Percentiles rank a stretch among this genome's conserved stretches.
These are phyloP conservation scores for Neltuma alba DNA, from an alignment of 306 rosid genomes.

Conservation along the genomic window DNA sequence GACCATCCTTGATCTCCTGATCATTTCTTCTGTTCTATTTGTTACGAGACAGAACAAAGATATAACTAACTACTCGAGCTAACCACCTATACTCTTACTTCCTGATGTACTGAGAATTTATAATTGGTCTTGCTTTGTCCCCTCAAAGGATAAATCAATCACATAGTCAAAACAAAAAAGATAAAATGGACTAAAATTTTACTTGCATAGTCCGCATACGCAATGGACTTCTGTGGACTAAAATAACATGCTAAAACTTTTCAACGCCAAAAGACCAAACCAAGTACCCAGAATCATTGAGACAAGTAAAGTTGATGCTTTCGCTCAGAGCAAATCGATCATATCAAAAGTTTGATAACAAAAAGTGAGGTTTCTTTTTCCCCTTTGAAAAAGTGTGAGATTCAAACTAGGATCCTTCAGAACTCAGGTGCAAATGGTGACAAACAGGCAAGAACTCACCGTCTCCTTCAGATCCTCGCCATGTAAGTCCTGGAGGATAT, in stretches of 20 bases:
- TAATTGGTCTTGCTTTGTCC: constrained; percentile 10
- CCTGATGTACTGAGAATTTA: constrained; percentile 3
- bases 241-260: constrained; percentile 25
- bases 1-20: neutral
- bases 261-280: constrained; percentile 13
- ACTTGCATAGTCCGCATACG: neutral
- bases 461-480: constrained; percentile 96
- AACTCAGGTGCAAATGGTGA: neutral
- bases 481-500: constrained; percentile 96
- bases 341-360: constrained; percentile 13
- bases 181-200: constrained; percentile 20
- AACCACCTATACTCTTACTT: neutral
- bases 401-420: neutral
- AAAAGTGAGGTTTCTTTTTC: neutral
- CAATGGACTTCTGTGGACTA: neutral
- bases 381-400: neutral
- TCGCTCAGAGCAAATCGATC: constrained; percentile 16
- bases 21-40: neutral
- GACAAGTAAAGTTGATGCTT: constrained; percentile 25
- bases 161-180: constrained; percentile 7
- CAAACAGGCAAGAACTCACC: constrained; percentile 51
- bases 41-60: neutral
- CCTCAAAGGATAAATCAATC: constrained; percentile 3
- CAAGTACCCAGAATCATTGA: constrained; percentile 25
- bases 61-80: neutral